These are phyloP conservation scores for Cordyceps farinosa DNA, from an alignment of 2,329 filamentous ascomycete genomes.

Conservation along the genomic window DNA sequence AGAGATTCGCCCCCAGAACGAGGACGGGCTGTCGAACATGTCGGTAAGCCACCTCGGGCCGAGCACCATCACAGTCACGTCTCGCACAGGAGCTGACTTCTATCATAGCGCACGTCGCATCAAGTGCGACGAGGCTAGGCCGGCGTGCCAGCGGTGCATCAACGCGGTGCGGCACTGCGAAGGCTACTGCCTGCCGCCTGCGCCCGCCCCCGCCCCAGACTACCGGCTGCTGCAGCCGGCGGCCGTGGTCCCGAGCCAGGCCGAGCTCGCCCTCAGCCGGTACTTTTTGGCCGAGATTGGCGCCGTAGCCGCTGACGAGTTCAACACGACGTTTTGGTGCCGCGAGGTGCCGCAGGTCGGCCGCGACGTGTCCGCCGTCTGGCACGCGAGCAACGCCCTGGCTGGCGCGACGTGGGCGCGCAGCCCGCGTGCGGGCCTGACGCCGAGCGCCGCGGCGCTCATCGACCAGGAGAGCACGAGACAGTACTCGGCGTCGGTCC, in stretches of 20 bases:
- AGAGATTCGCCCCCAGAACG: not conserved
- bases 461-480: not conserved
- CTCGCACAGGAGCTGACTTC: not conserved
- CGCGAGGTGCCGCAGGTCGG: not conserved
- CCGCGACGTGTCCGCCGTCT: not conserved
- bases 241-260: not conserved
- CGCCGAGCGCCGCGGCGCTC: not conserved
- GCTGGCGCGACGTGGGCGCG: not conserved
- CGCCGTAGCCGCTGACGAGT: not conserved
- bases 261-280: not conserved
- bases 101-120: not conserved
- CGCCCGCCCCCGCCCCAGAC: not conserved
- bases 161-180: not conserved
- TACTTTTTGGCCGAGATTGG: not conserved
- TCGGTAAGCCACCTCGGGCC: not conserved
- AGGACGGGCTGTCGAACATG: slow-evolving; percentile 3
- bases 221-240: not conserved
- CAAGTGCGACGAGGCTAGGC: not conserved
- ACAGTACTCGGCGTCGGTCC: not conserved
- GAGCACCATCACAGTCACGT: no score
- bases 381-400: slow-evolving; percentile 6
- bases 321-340: not conserved
- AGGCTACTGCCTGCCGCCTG: not conserved
- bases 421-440: not conserved
- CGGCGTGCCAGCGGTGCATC: slow-evolving; percentile 5